Evolutionary conservation across 495 filamentous ascomycete genomes (phyloP), one percentile per base, ranked within the genome.

Genomic region (Xylaria grammica): DNA sequence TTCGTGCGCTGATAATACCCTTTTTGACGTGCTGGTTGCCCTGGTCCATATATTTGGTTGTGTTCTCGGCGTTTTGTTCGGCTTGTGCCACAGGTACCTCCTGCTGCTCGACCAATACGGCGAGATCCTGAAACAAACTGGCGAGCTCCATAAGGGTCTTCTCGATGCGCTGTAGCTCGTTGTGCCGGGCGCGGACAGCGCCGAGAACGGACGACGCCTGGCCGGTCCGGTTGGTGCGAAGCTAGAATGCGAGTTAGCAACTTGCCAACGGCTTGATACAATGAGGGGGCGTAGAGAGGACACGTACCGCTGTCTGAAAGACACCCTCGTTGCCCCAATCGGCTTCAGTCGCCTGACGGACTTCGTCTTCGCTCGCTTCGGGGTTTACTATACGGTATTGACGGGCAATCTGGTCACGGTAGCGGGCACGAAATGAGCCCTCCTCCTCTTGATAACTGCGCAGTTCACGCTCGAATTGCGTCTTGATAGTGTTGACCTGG

Each of bases 301-400:
- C 49, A 79, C 86, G 60, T 83, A 91, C 89, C 50, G 90, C 90
- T 44, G 84, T 86, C 75, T 90, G 88, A 79, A 92, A 92, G 62
- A 92, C 86, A 66, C 90, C 89, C 72, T 91, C 89, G 62, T 90
- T 82, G 22, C 87, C 87, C 84, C 87, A 90, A 74, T 91, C 85
- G 38, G 86, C 81, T 66, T 89, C 79, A n/a, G 80, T 74, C 3
- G 89, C 89, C 70, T 88, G 78, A 17, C 79, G 77, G 50, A 91
- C 84, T 73, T 91, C 87, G 13, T 75, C 74, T 55, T 90, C 87
- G 30, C 81, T 84, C 8, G 90, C 90, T 3, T 90, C 83, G 40
- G 89, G 89, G 73, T 92, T 91, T 60, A 92, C 89, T 69, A 92
- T 91, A 40, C 84, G 81, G 72, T 89, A 92, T 76, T 92, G 90